phyloP scores from a whole-genome alignment of 148 eudicot species.

The Dysphania ambrosioides region DNA sequence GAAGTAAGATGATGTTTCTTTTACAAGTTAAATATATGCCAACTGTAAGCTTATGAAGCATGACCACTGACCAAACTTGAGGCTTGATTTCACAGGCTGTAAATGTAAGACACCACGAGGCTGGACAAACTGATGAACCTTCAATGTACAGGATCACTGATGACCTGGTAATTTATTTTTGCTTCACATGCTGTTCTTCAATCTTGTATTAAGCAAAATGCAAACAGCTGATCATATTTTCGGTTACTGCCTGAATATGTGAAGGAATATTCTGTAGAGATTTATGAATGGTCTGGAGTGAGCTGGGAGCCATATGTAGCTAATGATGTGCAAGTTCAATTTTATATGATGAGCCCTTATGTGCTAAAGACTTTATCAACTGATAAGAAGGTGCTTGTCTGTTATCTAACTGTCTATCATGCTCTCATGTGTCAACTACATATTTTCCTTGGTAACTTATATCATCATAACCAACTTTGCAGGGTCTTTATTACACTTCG shows the following conservation, averaged over 20 bases:
- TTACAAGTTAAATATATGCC: background rate
- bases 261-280: slow-evolving; percentile 41
- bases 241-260: background rate
- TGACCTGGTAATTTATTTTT: slow-evolving; percentile 27
- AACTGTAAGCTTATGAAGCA: background rate
- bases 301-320: slow-evolving; percentile 47
- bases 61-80: background rate
- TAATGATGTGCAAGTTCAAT: slow-evolving; percentile 40
- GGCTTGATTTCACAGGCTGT: slow-evolving; percentile 27
- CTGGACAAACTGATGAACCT: slow-evolving; percentile 37
- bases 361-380: slow-evolving; percentile 40
- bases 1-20: background rate
- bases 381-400: slow-evolving; percentile 32
- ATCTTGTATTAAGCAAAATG: background rate
- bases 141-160: slow-evolving; percentile 38
- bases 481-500: slow-evolving; percentile 72
- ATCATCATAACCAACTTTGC: slow-evolving; percentile 19
- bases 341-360: slow-evolving; percentile 51
- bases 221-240: background rate
- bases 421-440: background rate
- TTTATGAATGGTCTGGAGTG: slow-evolving; percentile 42
- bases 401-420: background rate
- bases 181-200: background rate
- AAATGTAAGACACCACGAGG: slow-evolving; percentile 38
- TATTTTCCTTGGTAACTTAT: slow-evolving; percentile 1